Base-by-base conservation (phyloP, 306 rosid species). In the Cucumis melo region DNA sequence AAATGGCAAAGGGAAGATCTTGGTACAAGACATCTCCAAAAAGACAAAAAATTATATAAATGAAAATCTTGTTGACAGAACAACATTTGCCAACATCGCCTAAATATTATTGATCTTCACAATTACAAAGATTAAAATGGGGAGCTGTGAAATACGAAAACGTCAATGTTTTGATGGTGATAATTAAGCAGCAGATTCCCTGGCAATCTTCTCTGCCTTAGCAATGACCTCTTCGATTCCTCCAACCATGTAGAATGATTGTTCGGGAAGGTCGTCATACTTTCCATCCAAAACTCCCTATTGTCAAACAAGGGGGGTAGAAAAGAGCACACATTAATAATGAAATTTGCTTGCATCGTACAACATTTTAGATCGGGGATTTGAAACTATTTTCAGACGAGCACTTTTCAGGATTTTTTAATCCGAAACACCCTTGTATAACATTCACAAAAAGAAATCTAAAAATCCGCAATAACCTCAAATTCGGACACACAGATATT, bases 221-320 rank as follows among this genome's bases (percentile, higher is more conserved):
- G 96, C 97, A 81, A 93, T 78, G 77, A 90, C 98, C 86, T 93
- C 98, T 0, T 93, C 98, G 67, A 93, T 93, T 19, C 98, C 98
- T 23, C 98, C 98, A 83, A 93, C 97, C 98, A 93, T 93, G 84
- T 93, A 93, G 82, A 93, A 93, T 13, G 98, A 83, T 20, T 93
- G 98, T 79, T 93, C 98, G 0, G 94, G 3, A 70, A 93, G 92
- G 84, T 93, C 98, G 75, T 93, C 98, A 3, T 86, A 93, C 71
- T 91, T 93, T 2, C 98, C 98, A 74, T 93, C 98, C 87, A 93
- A 87, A 74, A 93, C 97, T 75, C 94, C 97, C 97, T 51, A 20
- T 93, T 93, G 90, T 34, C 77, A 17, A 64, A 73, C 60, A 27
- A 27, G 36, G 21, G 36, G 7, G 66, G 20, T 6, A 42, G 6